Percentiles rank a stretch among this genome's conserved stretches.
Conservation (phyloP, 2,329 filamentous ascomycete species). For the Colletotrichum australisinense region DNA sequence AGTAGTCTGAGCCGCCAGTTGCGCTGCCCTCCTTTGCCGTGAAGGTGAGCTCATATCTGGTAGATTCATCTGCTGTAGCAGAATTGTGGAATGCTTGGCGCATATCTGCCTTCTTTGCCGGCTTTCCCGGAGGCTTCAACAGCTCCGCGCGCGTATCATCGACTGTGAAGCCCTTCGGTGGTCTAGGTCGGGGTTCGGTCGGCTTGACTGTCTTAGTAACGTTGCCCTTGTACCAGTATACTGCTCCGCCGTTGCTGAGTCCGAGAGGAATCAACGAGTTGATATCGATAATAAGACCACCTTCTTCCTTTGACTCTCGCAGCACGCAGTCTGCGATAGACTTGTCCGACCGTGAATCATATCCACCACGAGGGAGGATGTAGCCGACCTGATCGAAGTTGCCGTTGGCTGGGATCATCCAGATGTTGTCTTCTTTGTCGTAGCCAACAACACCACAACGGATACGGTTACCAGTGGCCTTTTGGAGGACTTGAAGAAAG, state of each 20-base stretch:
- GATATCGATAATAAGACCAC: background rate
- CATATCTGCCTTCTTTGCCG: background rate
- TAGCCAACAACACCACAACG: constrained; percentile 5
- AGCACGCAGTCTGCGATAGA: constrained; percentile 5
- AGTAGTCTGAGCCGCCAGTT: background rate
- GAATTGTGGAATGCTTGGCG: background rate
- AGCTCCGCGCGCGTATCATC: background rate
- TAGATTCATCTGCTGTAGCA: background rate
- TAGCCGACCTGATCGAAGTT: background rate
- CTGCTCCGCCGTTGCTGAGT: background rate
- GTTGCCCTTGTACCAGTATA: constrained; percentile 12
- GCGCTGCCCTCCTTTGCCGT: background rate
- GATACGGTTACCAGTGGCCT: background rate
- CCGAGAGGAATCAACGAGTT: constrained; percentile 1
- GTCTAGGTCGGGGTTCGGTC: background rate
- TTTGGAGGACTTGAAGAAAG: background rate
- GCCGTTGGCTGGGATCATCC: background rate
- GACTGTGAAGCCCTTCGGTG: background rate
- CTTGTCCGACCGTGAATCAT: constrained; percentile 1
- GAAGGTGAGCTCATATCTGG: background rate
- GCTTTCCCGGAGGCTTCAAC: background rate
- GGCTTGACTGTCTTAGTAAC: background rate
- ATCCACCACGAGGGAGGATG: constrained; percentile 5
- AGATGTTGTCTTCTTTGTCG: background rate
- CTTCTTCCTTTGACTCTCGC: constrained; percentile 6